Evolutionary conservation across 768 basidiomycete genomes (phyloP), one percentile per base, ranked within the genome.

Genomic region (Hysterangium stoloniferum): DNA sequence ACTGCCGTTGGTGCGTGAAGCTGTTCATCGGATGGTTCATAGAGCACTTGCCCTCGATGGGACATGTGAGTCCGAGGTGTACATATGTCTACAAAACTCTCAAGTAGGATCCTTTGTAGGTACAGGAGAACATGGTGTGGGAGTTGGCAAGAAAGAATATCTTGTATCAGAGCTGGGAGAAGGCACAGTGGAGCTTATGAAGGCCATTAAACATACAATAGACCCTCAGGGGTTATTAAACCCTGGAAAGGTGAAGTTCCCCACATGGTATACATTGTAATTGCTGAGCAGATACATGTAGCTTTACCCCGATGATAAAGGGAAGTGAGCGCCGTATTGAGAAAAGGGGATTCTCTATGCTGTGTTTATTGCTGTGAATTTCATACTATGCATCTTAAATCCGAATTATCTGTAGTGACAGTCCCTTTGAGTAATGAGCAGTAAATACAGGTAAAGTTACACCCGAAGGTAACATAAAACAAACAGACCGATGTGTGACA

Each of bases 151-250:
- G 58, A 69, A 71, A 49, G 67, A 70, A 43, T 78, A 74, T 56
- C 66, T 79, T 2, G 57, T 61, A 17, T 59, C 62, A 8, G 77
- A 79, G 55, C 64, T 79, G 4, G 77, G 77, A 7, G 61, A 58
- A 12, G 74, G 71, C 7, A 79, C 77, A 0, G 69, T 78, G 4
- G 62, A 65, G n/a, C 59, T 78, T 6, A 76, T 79, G 76, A 67
- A 71, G 56, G 64, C 63, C 25, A 67, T 78, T 54, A 79, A 78
- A 61, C 49, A 60, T 20, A 64, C 69, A 1, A 49, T 73, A 9
- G 75, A 77, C 52, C 76, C 75, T 4, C 49, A 66, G 33, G 66
- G 70, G 48, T 56, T 77, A 38, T 66, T 76, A 50, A 77, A 77
- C 53, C 75, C 75, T 3, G 74, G 69, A 24, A 75, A 77, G 61